Percentiles rank a stretch among this genome's conserved stretches.
Conservation (phyloP, 2,329 filamentous ascomycete genomes). For the Coniochaeta sp. region DNA sequence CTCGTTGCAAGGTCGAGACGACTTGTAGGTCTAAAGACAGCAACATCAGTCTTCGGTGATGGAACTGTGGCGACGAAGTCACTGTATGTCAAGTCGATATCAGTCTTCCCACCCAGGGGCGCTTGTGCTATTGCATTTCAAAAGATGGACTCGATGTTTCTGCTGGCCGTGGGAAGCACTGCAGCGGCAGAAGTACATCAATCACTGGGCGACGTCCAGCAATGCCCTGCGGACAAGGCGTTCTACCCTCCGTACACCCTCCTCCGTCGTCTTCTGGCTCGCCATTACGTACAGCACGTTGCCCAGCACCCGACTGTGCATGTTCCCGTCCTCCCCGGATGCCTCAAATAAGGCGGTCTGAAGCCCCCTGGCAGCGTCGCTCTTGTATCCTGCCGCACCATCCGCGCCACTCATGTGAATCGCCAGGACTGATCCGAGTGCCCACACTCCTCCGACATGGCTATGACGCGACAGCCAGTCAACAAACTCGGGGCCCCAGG, state of each 20-base stretch:
- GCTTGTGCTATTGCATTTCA: too few species aligned
- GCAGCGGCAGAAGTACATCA: too few species aligned
- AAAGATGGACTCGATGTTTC: too few species aligned
- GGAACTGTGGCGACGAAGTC: too few species aligned
- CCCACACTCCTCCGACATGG: slow-evolving; percentile 59
- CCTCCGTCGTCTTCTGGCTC: slow-evolving; percentile 29
- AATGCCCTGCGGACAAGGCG: background rate
- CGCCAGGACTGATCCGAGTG: slow-evolving; percentile 67
- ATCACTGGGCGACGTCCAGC: background rate
- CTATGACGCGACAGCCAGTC: slow-evolving; percentile 45
- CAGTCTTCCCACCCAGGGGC: too few species aligned
- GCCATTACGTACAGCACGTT: slow-evolving; percentile 55
- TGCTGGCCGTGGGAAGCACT: too few species aligned
- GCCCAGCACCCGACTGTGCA: slow-evolving; percentile 47
- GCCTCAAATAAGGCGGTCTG: slow-evolving; percentile 25
- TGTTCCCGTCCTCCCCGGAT: slow-evolving; percentile 21
- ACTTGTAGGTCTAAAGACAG: background rate
- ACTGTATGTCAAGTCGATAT: too few species aligned
- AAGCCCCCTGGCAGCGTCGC: slow-evolving; percentile 35
- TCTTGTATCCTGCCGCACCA: slow-evolving; percentile 36
- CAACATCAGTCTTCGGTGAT: background rate
- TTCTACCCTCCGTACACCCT: slow-evolving; percentile 7
- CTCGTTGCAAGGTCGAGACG: background rate
- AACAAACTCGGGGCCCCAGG: slow-evolving; percentile 58
- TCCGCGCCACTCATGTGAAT: slow-evolving; percentile 43